These are phyloP conservation scores for Penstemon davidsonii DNA, from an alignment of 257 asterid species.

Conservation along the genomic window DNA sequence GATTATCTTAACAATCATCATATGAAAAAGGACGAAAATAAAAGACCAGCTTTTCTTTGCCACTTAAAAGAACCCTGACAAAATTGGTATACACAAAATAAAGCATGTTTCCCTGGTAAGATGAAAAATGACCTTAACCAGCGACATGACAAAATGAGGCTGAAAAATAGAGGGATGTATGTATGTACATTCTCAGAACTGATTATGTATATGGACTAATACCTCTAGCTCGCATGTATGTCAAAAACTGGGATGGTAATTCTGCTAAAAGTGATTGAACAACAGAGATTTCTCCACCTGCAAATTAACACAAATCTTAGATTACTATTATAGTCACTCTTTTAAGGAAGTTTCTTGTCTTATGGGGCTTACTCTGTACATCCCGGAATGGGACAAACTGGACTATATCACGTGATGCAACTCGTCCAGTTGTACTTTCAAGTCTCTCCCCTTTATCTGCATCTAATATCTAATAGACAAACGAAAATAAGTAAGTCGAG, in stretches of 20 bases:
- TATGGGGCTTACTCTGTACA: constrained; percentile 64
- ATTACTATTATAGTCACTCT: background rate
- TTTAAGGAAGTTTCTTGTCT: background rate
- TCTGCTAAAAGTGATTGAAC: constrained; percentile 93
- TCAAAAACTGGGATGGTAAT: constrained; percentile 85
- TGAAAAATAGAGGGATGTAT: constrained; percentile 22
- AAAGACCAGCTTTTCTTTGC: constrained; percentile 31
- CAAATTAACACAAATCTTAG: constrained; percentile 17
- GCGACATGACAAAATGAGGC: constrained; percentile 27
- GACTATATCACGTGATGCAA: constrained; percentile 94
- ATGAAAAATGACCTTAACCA: constrained; percentile 29
- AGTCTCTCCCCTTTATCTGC: constrained; percentile 92
- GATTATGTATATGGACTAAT: constrained; percentile 53
- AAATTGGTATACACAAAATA: constrained; percentile 16
- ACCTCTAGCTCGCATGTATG: constrained; percentile 72
- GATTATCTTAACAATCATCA: background rate
- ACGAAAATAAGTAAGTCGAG: constrained; percentile 13
- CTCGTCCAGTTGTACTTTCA: constrained; percentile 82
- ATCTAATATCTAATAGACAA: constrained; percentile 68
- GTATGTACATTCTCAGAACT: constrained; percentile 51
- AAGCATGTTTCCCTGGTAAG: constrained; percentile 33
- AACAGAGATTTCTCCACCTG: constrained; percentile 76
- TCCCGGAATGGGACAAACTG: constrained; percentile 95
- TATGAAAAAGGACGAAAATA: constrained; percentile 22
- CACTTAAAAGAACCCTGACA: constrained; percentile 32